Percentiles rank a stretch among this genome's conserved stretches.
These are phyloP conservation scores for Dothideomycetes sp. DNA, from an alignment of 2,329 filamentous ascomycete genomes.

Conservation along the genomic window DNA sequence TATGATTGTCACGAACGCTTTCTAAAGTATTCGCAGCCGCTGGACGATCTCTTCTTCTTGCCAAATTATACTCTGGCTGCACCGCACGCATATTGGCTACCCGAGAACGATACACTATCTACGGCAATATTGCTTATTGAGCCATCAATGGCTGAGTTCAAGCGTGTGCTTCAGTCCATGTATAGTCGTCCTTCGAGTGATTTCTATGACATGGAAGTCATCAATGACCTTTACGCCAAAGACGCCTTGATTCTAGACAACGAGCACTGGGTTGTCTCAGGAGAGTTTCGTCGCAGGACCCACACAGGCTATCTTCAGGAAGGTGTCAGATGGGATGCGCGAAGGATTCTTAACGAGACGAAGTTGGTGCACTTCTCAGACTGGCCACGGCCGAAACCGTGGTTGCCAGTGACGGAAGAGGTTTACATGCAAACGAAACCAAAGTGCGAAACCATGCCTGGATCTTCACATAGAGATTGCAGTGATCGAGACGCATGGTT, in stretches of 20 bases:
- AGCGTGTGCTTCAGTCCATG: slow-evolving; percentile 26
- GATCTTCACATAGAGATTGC: slow-evolving; percentile 17
- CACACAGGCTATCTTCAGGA: slow-evolving; percentile 43
- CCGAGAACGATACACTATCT: slow-evolving; percentile 30
- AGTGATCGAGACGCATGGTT: slow-evolving; percentile 20
- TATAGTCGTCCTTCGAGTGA: slow-evolving; percentile 16
- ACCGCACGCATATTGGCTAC: slow-evolving; percentile 61
- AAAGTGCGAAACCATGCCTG: slow-evolving; percentile 23
- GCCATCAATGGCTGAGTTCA: slow-evolving; percentile 46
- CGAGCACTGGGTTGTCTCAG: slow-evolving; percentile 52
- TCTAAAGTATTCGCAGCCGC: slow-evolving; percentile 32
- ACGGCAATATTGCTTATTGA: slow-evolving; percentile 51
- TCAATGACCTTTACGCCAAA: slow-evolving; percentile 53
- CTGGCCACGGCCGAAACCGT: slow-evolving; percentile 60
- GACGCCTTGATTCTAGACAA: slow-evolving; percentile 56
- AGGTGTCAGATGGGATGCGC: slow-evolving; percentile 46
- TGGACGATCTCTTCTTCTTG: slow-evolving; percentile 63
- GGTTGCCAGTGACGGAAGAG: slow-evolving; percentile 37
- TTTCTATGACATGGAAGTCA: slow-evolving; percentile 58
- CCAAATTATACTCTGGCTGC: slow-evolving; percentile 53
- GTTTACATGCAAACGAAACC: slow-evolving; percentile 32
- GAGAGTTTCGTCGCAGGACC: slow-evolving; percentile 51
- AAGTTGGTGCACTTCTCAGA: slow-evolving; percentile 65
- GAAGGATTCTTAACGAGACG: slow-evolving; percentile 47
- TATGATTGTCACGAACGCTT: too few species aligned